Percentiles rank a stretch among this genome's conserved stretches.
Evolutionary conservation across 768 basidiomycete genomes (phyloP).

Genomic region (Lactifluus rugatus): DNA sequence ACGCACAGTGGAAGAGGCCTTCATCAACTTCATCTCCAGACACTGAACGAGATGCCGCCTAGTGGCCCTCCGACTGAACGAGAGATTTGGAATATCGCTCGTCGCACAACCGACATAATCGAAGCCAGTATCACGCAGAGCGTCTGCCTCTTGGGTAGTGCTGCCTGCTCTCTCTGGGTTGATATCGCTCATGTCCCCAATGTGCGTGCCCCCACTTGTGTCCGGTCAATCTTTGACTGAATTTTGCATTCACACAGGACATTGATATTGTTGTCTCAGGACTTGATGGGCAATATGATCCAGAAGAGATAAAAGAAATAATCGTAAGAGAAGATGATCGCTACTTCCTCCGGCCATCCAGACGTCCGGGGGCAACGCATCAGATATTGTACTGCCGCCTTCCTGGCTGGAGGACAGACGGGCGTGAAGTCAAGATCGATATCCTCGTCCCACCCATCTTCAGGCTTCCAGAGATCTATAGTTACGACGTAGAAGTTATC

Average conservation of each 20-base stretch:
- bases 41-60: background rate
- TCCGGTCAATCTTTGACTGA: background rate
- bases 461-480: background rate
- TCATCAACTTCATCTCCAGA: too few relatives aligned
- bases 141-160: constrained; percentile 11
- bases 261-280: background rate
- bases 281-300: background rate
- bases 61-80: background rate
- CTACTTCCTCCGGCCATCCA: constrained; percentile 1
- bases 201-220: background rate
- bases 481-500: background rate
- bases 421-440: constrained; percentile 4
- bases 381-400: constrained; percentile 1
- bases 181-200: background rate
- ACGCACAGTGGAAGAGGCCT: too few relatives aligned
- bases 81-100: constrained; percentile 9
- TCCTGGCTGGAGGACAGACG: background rate
- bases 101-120: constrained; percentile 7
- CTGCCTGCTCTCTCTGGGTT: background rate
- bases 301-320: background rate
- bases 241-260: background rate
- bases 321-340: background rate
- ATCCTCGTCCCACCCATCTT: constrained; percentile 4
- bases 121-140: background rate
- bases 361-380: background rate